A percentile compares a stretch with the other conserved stretches of the same genome.
Conservation (phyloP, 768 basidiomycete species). For the Amanita jacksonii region DNA sequence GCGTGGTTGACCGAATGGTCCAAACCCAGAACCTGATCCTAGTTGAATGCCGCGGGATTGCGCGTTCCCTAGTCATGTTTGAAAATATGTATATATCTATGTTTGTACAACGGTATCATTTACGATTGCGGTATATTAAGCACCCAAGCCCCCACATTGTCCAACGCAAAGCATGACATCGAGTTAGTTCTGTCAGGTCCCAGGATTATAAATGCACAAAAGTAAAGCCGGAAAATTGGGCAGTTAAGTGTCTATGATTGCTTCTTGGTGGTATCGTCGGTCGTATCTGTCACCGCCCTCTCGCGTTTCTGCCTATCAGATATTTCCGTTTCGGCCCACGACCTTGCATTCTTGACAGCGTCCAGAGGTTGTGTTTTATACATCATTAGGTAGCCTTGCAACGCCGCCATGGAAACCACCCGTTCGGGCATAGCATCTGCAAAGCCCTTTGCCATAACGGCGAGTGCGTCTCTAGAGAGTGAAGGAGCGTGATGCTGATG, state of each 20-base stretch:
- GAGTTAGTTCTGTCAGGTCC: too few relatives aligned
- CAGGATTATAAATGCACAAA: too few relatives aligned
- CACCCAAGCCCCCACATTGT: too few relatives aligned
- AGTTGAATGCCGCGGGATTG: too few relatives aligned
- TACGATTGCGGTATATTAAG: too few relatives aligned
- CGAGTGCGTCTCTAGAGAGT: conserved; percentile 30
- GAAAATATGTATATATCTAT: too few relatives aligned
- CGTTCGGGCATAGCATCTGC: conserved; percentile 40
- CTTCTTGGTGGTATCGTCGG: neutral
- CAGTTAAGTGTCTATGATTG: neutral
- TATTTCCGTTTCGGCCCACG: conserved; percentile 37
- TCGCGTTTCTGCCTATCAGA: neutral
- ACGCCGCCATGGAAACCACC: conserved; percentile 38
- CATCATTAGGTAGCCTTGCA: conserved; percentile 58
- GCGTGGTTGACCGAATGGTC: neutral
- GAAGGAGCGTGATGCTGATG: conserved; percentile 29
- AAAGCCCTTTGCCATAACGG: conserved; percentile 46
- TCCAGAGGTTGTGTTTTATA: conserved; percentile 52
- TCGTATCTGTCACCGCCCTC: neutral
- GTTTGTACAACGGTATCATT: too few relatives aligned
- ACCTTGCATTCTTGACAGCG: conserved; percentile 35
- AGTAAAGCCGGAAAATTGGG: too few relatives aligned
- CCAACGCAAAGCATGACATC: too few relatives aligned
- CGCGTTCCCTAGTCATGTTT: too few relatives aligned
- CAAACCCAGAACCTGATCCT: too few relatives aligned